Conservation (phyloP, 2,329 filamentous ascomycete species). For the Chaetomiaceae sp. region DNA sequence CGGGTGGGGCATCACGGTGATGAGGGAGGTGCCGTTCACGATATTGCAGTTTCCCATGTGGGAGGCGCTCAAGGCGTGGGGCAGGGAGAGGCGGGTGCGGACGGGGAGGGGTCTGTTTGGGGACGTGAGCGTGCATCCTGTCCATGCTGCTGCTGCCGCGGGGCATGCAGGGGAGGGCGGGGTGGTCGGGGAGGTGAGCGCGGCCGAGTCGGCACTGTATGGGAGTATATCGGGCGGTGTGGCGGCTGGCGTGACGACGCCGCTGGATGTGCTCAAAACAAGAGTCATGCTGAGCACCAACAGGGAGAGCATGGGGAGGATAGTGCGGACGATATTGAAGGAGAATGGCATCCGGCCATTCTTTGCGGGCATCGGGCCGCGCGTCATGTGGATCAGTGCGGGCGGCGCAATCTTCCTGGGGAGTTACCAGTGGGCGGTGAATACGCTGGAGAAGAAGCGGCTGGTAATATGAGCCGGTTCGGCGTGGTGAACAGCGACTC, state of each 20-base stretch:
- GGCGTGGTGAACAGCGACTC: background rate
- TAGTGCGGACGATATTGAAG: conserved; percentile 61
- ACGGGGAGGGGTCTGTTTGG: conserved; percentile 25
- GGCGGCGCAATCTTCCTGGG: conserved; percentile 93
- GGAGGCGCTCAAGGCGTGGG: conserved; percentile 83
- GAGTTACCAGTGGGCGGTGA: conserved; percentile 85
- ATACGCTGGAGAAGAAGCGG: conserved; percentile 54
- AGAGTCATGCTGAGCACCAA: conserved; percentile 84
- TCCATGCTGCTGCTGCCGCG: background rate
- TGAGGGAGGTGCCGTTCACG: conserved; percentile 95
- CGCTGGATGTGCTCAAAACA: conserved; percentile 94
- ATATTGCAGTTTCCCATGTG: conserved; percentile 96
- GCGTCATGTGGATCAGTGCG: conserved; percentile 90
- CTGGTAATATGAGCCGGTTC: background rate
- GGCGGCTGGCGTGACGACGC: conserved; percentile 84
- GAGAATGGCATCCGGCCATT: conserved; percentile 64
- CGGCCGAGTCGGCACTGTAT: conserved; percentile 76
- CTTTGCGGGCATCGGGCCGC: conserved; percentile 72
- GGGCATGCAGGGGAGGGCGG: conserved; percentile 5
- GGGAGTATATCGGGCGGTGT: conserved; percentile 80
- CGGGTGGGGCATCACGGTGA: conserved; percentile 86
- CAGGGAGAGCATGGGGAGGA: conserved; percentile 52
- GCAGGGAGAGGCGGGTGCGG: conserved; percentile 38
- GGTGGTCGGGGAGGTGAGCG: conserved; percentile 50
- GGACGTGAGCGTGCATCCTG: conserved; percentile 11